Percentiles rank a stretch among this genome's conserved stretches.
Conservation (phyloP, 2,329 filamentous ascomycete species). For the Colletotrichum musae region DNA sequence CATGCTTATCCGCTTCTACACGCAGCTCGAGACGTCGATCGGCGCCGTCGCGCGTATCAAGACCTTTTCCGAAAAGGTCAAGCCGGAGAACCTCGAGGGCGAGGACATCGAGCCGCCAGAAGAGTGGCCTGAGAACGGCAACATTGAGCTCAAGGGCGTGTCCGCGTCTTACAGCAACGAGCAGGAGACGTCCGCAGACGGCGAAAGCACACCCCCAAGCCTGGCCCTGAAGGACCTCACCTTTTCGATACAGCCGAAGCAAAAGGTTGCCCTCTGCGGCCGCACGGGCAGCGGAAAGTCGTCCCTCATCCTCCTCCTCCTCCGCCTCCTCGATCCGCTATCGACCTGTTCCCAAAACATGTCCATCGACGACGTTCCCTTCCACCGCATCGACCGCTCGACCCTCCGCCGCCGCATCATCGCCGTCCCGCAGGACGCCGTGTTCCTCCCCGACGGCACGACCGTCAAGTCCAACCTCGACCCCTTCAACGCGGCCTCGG, state of each 20-base stretch:
- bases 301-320: constrained; percentile 50
- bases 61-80: constrained; percentile 41
- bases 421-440: constrained; percentile 62
- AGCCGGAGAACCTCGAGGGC: constrained; percentile 32
- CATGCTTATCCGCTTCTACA: constrained; percentile 49
- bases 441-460: constrained; percentile 58
- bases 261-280: constrained; percentile 46
- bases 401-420: constrained; percentile 59
- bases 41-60: constrained; percentile 43
- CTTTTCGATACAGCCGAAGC: constrained; percentile 33
- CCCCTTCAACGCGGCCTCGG: constrained; percentile 46
- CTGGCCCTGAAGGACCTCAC: constrained; percentile 38
- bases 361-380: constrained; percentile 55
- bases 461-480: constrained; percentile 56
- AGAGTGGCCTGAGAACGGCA: constrained; percentile 42
- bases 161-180: constrained; percentile 41
- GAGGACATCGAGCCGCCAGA: constrained; percentile 32
- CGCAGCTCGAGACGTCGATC: constrained; percentile 45
- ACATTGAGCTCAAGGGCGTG: constrained; percentile 40
- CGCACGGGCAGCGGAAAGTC: constrained; percentile 53
- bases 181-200: constrained; percentile 1
- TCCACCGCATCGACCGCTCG: constrained; percentile 53
- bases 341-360: constrained; percentile 44
- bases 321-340: constrained; percentile 52
- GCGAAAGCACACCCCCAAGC: constrained; percentile 7